phyloP scores from a whole-genome alignment of 2,329 filamentous ascomycete genomes.

The Cytospora chrysosperma region DNA sequence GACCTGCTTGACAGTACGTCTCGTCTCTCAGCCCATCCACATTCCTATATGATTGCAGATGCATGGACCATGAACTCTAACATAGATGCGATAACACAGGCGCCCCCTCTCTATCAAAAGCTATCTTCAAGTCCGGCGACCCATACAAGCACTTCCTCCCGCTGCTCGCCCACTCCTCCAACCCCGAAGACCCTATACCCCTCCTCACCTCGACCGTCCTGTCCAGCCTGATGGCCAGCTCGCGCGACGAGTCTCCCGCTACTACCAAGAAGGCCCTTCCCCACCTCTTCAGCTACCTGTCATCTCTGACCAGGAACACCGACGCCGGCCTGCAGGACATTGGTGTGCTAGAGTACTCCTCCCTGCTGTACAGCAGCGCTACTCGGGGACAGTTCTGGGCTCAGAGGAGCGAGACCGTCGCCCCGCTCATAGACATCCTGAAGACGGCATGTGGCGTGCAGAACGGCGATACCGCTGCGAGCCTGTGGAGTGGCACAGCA shows the following conservation, averaged over 20 bases:
- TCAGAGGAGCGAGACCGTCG: slow-evolving; percentile 80
- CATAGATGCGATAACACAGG: slow-evolving; percentile 48
- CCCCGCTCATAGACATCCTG: slow-evolving; percentile 79
- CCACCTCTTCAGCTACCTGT: slow-evolving; percentile 81
- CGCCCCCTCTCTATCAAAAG: slow-evolving; percentile 73
- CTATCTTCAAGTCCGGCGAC: slow-evolving; percentile 71
- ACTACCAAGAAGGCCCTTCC: slow-evolving; percentile 73
- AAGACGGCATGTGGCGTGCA: slow-evolving; percentile 71
- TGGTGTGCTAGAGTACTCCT: slow-evolving; percentile 87
- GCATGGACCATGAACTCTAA: neutral
- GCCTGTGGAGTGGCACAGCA: slow-evolving; percentile 58
- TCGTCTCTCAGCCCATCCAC: neutral
- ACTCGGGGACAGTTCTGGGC: slow-evolving; percentile 87
- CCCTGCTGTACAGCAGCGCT: slow-evolving; percentile 71
- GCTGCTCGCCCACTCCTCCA: slow-evolving; percentile 76
- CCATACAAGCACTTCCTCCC: slow-evolving; percentile 83
- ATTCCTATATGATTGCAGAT: neutral
- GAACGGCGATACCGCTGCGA: slow-evolving; percentile 62
- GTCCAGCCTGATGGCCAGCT: slow-evolving; percentile 70
- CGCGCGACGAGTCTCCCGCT: slow-evolving; percentile 61
- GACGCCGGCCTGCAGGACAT: slow-evolving; percentile 94
- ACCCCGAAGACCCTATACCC: slow-evolving; percentile 74
- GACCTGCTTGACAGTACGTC: slow-evolving; percentile 81
- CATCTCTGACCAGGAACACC: slow-evolving; percentile 76
- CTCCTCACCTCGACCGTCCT: slow-evolving; percentile 87